These are phyloP conservation scores for Phylloporus scabripes DNA, from an alignment of 768 basidiomycete species.

Conservation along the genomic window DNA sequence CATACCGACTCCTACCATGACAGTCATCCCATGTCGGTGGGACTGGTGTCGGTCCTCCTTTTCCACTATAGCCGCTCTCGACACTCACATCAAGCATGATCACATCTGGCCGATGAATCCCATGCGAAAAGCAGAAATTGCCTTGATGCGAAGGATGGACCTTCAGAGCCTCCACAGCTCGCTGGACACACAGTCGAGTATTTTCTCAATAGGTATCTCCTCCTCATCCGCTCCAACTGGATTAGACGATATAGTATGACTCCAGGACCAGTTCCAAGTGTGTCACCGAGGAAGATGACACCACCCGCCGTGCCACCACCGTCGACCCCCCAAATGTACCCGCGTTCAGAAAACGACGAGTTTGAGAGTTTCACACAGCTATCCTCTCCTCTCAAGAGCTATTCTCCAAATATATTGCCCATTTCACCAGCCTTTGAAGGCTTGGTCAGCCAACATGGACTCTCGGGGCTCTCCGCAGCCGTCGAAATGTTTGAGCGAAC, in stretches of 20 bases:
- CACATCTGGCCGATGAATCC: constrained; percentile 44
- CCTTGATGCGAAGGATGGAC: constrained; percentile 33
- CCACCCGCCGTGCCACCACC: background rate
- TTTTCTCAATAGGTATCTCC: constrained; percentile 17
- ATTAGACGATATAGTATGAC: constrained; percentile 1
- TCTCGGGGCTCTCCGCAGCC: constrained; percentile 9
- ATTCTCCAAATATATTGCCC: constrained; percentile 11
- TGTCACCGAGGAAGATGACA: background rate
- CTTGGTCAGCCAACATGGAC: constrained; percentile 8
- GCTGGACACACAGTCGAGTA: constrained; percentile 7
- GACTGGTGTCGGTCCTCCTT: constrained; percentile 47
- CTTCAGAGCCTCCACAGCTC: constrained; percentile 32
- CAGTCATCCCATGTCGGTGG: constrained; percentile 43
- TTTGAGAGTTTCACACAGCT: constrained; percentile 17
- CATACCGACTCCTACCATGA: background rate
- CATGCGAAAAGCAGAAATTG: constrained; percentile 42
- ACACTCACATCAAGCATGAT: constrained; percentile 41
- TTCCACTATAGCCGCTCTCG: constrained; percentile 33
- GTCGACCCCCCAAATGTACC: background rate
- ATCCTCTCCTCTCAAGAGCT: constrained; percentile 17
- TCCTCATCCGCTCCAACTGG: background rate
- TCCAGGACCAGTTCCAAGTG: constrained; percentile 3
- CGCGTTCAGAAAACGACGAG: background rate
- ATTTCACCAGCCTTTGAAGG: constrained; percentile 20
- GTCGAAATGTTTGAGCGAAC: constrained; percentile 18